Evolutionary conservation across 148 eudicot species (phyloP).

Genomic region (Linanthus parryae): DNA sequence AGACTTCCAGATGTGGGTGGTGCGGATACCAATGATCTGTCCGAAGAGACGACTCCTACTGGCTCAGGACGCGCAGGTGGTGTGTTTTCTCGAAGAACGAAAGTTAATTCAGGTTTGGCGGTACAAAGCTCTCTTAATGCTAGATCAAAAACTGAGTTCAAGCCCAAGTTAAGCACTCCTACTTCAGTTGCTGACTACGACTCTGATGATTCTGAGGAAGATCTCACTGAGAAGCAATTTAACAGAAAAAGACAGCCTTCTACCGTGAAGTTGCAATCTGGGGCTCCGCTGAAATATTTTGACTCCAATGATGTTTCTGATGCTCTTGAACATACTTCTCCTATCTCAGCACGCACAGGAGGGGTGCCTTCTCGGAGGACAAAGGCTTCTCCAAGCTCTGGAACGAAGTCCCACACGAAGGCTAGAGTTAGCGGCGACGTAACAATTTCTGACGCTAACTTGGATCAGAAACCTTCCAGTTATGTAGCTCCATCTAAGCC

Average conservation of each 20-base stretch:
- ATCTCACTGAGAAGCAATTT: slow-evolving; percentile 24
- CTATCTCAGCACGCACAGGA: slow-evolving; percentile 17
- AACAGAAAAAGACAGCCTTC: slow-evolving; percentile 19
- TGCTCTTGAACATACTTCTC: too few species aligned
- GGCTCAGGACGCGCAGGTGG: too few species aligned
- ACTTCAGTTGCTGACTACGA: slow-evolving; percentile 35
- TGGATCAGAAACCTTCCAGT: slow-evolving; percentile 21
- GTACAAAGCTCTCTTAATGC: too few species aligned
- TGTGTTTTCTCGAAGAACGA: too few species aligned
- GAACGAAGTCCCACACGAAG: slow-evolving; percentile 22
- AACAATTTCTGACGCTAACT: slow-evolving; percentile 13
- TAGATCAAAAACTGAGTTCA: too few species aligned
- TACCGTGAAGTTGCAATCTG: slow-evolving; percentile 15
- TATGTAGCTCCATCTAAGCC: slow-evolving; percentile 12
- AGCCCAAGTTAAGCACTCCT: slow-evolving; percentile 26
- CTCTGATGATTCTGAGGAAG: slow-evolving; percentile 39
- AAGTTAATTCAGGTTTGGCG: too few species aligned
- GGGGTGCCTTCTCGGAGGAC: slow-evolving; percentile 70
- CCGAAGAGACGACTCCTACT: too few species aligned
- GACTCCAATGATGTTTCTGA: too few species aligned
- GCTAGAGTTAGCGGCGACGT: too few species aligned
- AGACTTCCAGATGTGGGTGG: too few species aligned
- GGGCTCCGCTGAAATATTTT: too few species aligned
- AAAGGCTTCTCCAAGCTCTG: slow-evolving; percentile 34
- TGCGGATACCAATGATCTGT: too few species aligned